Evolutionary conservation across 1,139 yeast genomes (phyloP), one percentile per base, ranked within the genome.

Genomic region (Candida tetrigidarum): DNA sequence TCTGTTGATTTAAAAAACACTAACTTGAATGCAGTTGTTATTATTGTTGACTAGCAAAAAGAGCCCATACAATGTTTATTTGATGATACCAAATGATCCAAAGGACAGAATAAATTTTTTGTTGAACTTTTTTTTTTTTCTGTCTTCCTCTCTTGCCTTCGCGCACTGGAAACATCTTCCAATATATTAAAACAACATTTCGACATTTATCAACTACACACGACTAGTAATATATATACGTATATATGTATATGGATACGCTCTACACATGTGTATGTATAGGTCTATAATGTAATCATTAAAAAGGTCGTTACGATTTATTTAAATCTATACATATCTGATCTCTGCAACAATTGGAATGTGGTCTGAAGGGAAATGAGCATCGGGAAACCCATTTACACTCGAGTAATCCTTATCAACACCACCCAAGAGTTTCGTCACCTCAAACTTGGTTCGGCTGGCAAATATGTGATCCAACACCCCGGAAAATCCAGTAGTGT

Each of bases 401-500:
- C 46, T 26, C 23, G 51, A 51, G 42, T 62, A 63, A 3, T 40
- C 34, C n/a, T 45, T 42, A 42, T 60, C 58, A 18, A 63, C 67
- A 22, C 53, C 61, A 20, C 66, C 56, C 16, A 63, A 47, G 14
- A 63, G 46, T 33, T 49, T 48, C n/a, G 45, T 37, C 2, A 57
- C 55, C 20, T 47, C 43, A 34, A 60, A 55, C 25, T 51, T 53
- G 51, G 64, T 59, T 14, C 64, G 64, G 46, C 76, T 76, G 50
- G 67, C 76, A 82, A 84, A 80, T n/a, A 81, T 75, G 55, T 81
- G 83, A 54, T 81, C 86, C 42, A 81, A 76, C 2, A 80, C 72
- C 10, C 76, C 80, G 39, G 75, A 72, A 42, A 76, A 62, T 45
- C 74, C 70, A 7, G 70, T 70, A 0, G 84, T 76, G 53, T 69